Conservation (phyloP, 495 filamentous ascomycete genomes). For the Aspergillus cristatus region DNA sequence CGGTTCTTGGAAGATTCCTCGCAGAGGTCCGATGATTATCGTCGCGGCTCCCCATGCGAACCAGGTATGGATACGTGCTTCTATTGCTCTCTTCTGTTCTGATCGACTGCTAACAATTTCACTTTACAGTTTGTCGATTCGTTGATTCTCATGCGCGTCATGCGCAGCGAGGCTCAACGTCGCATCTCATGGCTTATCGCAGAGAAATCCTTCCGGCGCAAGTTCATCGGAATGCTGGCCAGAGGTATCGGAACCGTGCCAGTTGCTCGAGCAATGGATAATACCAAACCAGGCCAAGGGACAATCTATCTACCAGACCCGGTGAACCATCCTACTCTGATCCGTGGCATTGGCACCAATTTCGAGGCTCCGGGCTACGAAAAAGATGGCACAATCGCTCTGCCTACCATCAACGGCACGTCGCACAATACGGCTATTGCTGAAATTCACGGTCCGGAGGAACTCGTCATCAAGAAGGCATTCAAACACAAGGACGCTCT, state of each 20-base stretch:
- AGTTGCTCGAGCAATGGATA: conserved; percentile 83
- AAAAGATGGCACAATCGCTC: conserved; percentile 71
- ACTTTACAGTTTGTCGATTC: conserved; percentile 80
- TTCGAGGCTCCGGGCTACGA: conserved; percentile 67
- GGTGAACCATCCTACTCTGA: conserved; percentile 68
- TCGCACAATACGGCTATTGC: conserved; percentile 71
- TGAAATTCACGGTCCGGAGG: conserved; percentile 70
- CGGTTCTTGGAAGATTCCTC: conserved; percentile 85
- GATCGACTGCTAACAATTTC: conserved; percentile 2
- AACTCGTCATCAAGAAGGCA: conserved; percentile 76
- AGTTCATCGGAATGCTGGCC: conserved; percentile 77
- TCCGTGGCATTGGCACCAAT: conserved; percentile 79
- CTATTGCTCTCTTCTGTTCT: neutral
- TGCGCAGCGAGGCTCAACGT: conserved; percentile 75
- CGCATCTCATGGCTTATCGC: conserved; percentile 89
- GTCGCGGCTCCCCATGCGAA: conserved; percentile 99
- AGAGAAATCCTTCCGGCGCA: conserved; percentile 81
- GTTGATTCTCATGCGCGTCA: conserved; percentile 81
- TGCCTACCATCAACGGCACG: conserved; percentile 72
- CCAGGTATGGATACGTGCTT: conserved; percentile 49
- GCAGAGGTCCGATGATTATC: conserved; percentile 81
- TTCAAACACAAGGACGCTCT: conserved; percentile 64
- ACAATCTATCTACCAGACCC: conserved; percentile 89
- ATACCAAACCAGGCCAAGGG: conserved; percentile 67
- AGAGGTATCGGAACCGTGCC: conserved; percentile 75